phyloP scores from a whole-genome alignment of 1,284 basidiomycete species.

The Ganoderma meredithae region DNA sequence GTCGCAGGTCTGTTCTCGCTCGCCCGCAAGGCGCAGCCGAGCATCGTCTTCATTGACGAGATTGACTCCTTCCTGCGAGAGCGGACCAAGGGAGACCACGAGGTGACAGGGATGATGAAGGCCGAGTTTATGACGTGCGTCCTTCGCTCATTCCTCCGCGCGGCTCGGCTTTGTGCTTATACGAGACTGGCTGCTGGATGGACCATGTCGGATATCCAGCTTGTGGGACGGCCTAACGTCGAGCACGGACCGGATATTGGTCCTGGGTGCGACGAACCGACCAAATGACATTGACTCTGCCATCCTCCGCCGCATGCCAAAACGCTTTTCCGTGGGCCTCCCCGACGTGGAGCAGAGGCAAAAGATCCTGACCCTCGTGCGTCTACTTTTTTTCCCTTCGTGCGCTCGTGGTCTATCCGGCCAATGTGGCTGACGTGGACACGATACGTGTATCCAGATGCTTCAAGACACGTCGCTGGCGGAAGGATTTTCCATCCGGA shows the following conservation, averaged over 20 bases:
- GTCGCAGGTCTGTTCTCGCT: slow-evolving; percentile 87
- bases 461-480: slow-evolving; percentile 80
- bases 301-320: slow-evolving; percentile 96
- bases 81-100: slow-evolving; percentile 89
- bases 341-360: slow-evolving; percentile 85
- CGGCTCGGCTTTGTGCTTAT: background rate
- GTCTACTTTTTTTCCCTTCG: slow-evolving; percentile 28
- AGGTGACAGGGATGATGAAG: slow-evolving; percentile 99
- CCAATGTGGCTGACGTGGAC: slow-evolving; percentile 13
- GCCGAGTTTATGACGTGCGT: slow-evolving; percentile 98
- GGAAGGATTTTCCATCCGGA: slow-evolving; percentile 67
- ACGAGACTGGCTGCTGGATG: background rate
- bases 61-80: slow-evolving; percentile 93
- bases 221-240: slow-evolving; percentile 98
- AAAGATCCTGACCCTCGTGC: slow-evolving; percentile 89
- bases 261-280: slow-evolving; percentile 96
- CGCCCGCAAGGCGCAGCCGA: slow-evolving; percentile 78
- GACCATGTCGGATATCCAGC: slow-evolving; percentile 48
- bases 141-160: background rate
- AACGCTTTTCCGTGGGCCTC: slow-evolving; percentile 91
- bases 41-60: slow-evolving; percentile 86
- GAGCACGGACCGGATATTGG: slow-evolving; percentile 85
- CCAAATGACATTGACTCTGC: slow-evolving; percentile 96
- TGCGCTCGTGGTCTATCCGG: background rate
- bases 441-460: slow-evolving; percentile 66